Percentiles rank a stretch among this genome's conserved stretches.
Conservation (phyloP, 169 alveolate species). For the Cyclospora cayetanensis region DNA sequence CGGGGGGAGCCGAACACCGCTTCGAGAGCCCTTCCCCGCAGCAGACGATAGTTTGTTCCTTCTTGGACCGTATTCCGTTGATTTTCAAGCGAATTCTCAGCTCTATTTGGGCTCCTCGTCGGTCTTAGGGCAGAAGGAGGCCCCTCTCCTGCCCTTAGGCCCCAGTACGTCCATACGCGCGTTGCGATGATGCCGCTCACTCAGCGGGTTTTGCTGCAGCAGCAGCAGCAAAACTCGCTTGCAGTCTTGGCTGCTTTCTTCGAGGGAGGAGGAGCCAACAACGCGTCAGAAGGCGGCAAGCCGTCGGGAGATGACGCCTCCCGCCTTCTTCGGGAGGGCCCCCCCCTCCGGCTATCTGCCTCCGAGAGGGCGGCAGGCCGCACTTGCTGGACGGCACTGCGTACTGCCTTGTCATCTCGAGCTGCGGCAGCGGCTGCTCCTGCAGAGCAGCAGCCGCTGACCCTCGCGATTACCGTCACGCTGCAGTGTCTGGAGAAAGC, state of each 20-base stretch:
- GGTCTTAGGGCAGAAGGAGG: no score
- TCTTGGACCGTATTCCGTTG: no score
- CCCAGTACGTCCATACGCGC: no score
- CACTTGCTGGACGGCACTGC: slow-evolving; percentile 5
- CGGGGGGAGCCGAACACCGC: no score
- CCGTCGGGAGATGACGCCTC: neutral
- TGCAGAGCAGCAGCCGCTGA: slow-evolving; percentile 43
- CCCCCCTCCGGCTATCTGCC: neutral
- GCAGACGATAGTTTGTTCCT: no score
- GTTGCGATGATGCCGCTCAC: no score
- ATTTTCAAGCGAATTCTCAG: no score
- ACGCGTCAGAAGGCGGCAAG: neutral
- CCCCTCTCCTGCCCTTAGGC: no score
- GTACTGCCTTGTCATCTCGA: neutral
- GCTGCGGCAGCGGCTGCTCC: slow-evolving; percentile 32
- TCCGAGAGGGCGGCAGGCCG: slow-evolving; percentile 27
- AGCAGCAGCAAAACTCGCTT: slow-evolving; percentile 1
- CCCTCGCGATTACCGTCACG: slow-evolving; percentile 2
- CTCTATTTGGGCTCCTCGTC: no score
- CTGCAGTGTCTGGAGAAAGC: slow-evolving; percentile 31
- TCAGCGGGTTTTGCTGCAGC: slow-evolving; percentile 43
- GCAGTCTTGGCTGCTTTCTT: neutral
- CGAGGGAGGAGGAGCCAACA: slow-evolving; percentile 8
- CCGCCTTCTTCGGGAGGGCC: neutral
- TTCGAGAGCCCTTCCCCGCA: no score